A percentile compares a stretch with the other conserved stretches of the same genome.
phyloP scores from a whole-genome alignment of 139 green algal species.

The Nannochloris sp. region DNA sequence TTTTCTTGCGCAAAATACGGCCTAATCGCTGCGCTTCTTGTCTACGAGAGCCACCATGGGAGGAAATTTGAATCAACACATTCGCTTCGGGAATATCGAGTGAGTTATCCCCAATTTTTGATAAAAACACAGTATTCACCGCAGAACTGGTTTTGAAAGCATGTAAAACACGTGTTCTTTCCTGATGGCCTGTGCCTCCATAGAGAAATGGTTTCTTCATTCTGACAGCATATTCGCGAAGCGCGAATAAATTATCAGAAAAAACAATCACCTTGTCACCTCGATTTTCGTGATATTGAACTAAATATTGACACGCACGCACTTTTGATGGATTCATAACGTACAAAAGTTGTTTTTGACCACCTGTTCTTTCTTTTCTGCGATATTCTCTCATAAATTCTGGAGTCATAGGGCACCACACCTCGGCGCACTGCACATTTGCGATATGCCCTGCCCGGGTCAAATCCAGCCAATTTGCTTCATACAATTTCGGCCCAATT shows the following conservation, averaged over 20 bases:
- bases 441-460: conserved; percentile 91
- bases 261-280: conserved; percentile 94
- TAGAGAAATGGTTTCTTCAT: conserved; percentile 92
- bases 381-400: conserved; percentile 85
- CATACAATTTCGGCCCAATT: conserved; percentile 97
- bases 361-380: conserved; percentile 47
- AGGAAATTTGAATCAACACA: conserved; percentile 97
- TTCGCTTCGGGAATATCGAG: conserved; percentile 99
- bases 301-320: conserved; percentile 89
- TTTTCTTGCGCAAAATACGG: conserved; percentile 93
- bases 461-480: conserved; percentile 99
- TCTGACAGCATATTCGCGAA: conserved; percentile 83
- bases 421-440: conserved; percentile 95
- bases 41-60: conserved; percentile 81
- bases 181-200: conserved; percentile 76
- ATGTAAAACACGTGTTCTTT: conserved; percentile 89
- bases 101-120: conserved; percentile 98
- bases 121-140: conserved; percentile 98
- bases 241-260: conserved; percentile 96
- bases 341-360: conserved; percentile 75
- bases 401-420: conserved; percentile 96
- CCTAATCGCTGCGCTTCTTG: conserved; percentile 97
- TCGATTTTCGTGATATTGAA: conserved; percentile 84
- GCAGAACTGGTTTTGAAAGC: conserved; percentile 86
- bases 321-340: conserved; percentile 99